A percentile compares a stretch with the other conserved stretches of the same genome.
These are phyloP conservation scores for Tricholoma flavovirens DNA, from an alignment of 768 basidiomycete species.

Conservation along the genomic window DNA sequence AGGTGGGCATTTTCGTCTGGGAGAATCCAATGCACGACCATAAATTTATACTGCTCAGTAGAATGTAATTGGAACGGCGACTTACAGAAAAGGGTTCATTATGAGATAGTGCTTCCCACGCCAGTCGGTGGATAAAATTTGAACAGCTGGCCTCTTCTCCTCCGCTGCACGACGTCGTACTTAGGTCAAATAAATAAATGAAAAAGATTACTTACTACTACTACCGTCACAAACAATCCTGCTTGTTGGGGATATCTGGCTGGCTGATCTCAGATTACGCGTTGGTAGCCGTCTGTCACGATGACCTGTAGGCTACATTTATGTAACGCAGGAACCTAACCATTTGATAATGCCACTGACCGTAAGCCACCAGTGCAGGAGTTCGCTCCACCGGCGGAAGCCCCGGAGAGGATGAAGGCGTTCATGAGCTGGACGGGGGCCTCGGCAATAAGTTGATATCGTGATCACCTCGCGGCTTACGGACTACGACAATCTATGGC, in stretches of 20 bases:
- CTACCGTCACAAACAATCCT: neutral
- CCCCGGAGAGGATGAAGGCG: neutral
- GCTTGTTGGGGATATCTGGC: neutral
- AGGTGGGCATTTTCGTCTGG: conserved; percentile 23
- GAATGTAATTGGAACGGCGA: conserved; percentile 17
- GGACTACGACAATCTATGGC: neutral
- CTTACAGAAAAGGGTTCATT: conserved; percentile 10
- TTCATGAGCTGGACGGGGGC: neutral
- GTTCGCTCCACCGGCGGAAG: neutral
- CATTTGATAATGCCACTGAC: neutral
- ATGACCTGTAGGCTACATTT: neutral
- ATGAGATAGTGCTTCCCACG: conserved; percentile 13
- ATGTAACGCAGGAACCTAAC: neutral
- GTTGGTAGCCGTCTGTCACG: conserved; percentile 1
- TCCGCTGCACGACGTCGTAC: neutral
- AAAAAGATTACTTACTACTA: neutral
- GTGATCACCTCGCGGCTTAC: neutral
- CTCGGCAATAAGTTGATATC: neutral
- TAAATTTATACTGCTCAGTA: conserved; percentile 13
- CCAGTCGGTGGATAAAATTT: conserved; percentile 1
- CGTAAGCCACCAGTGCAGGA: neutral
- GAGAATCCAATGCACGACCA: conserved; percentile 11
- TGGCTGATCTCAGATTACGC: conserved; percentile 2
- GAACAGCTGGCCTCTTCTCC: neutral
- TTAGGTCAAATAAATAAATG: neutral